phyloP scores from a whole-genome alignment of 2,329 filamentous ascomycete genomes.

The Xylogone sp. region DNA sequence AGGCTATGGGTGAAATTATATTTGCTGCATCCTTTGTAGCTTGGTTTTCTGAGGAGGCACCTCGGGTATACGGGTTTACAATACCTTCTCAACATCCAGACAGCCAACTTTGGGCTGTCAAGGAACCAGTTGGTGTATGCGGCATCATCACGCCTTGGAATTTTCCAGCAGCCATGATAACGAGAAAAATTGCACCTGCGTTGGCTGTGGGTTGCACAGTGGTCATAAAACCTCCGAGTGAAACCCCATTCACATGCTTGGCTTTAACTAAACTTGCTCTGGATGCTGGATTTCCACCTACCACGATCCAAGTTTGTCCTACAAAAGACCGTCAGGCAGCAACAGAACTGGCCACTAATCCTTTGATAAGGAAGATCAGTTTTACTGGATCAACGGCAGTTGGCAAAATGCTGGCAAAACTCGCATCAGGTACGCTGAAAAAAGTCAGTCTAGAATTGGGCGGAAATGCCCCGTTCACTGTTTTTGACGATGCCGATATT shows the following conservation, averaged over 20 bases:
- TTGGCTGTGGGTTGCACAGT: conserved; percentile 56
- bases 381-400: conserved; percentile 35
- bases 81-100: conserved; percentile 67
- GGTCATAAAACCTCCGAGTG: conserved; percentile 53
- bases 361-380: conserved; percentile 6
- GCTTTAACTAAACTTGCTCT: conserved; percentile 31
- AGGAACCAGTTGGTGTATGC: conserved; percentile 77
- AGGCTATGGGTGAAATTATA: conserved; percentile 64
- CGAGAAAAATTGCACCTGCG: conserved; percentile 53
- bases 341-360: conserved; percentile 3
- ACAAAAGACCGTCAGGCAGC: conserved; percentile 6
- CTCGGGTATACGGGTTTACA: conserved; percentile 66
- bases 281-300: conserved; percentile 80
- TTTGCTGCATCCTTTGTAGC: conserved; percentile 72
- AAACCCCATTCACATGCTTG: conserved; percentile 30
- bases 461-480: conserved; percentile 54
- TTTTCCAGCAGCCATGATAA: conserved; percentile 44
- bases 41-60: conserved; percentile 76
- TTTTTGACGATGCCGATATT: conserved; percentile 90
- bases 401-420: conserved; percentile 34
- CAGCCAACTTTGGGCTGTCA: conserved; percentile 71
- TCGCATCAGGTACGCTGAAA: conserved; percentile 35
- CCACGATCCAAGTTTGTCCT: conserved; percentile 48
- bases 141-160: conserved; percentile 84
- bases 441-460: conserved; percentile 36